Base-by-base conservation (phyloP, 495 filamentous ascomycete species). In the Xylona heveae region DNA sequence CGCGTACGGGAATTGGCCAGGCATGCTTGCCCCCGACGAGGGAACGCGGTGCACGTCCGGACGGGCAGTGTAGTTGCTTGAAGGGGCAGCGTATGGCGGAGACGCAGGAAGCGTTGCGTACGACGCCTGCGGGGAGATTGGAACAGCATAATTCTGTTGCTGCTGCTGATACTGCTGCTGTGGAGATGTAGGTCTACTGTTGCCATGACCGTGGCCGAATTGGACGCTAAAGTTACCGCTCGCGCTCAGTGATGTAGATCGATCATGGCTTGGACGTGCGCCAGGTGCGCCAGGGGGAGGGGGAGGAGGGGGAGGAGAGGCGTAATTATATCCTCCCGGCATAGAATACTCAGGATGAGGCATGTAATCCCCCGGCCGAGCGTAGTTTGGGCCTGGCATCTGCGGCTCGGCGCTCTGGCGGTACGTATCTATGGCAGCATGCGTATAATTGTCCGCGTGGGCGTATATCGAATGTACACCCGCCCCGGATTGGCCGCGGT, bases 1-100 rank as follows among this genome's bases (percentile, higher is more conserved):
- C 5, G 48, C 46, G 38, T 55, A 55, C 16, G 49, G 44, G 33
- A 42, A 52, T 19, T 51, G 34, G 35, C 41, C 38, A 1, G 52
- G 48, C 20, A 47, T 39, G 21, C 19, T 33, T 38, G 35, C 16
- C 12, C 33, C 42, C 14, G 35, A 37, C 8, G 42, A 41, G 14
- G 34, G 34, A 15, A 28, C 36, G 15, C 38, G 26, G 13, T 41
- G 41, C 35, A 29, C 30, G 13, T 40, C 42, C 6, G 46, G 44
- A 35, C 43, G 28, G 24, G 33, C 17, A 15, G 35, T 33, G 24
- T 41, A 28, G 23, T 25, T 13, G 13, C 13, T 7, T 13, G 7
- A 13, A 13, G 23, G 7, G 8, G 23, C 23, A 8, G 23, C 23
- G 7, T 8, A 8, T 7, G 7, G 3, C 4, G 13, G 1, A 1